Evolutionary conservation across 2,329 filamentous ascomycete genomes (phyloP).

Genomic region (Fusarium sp.): DNA sequence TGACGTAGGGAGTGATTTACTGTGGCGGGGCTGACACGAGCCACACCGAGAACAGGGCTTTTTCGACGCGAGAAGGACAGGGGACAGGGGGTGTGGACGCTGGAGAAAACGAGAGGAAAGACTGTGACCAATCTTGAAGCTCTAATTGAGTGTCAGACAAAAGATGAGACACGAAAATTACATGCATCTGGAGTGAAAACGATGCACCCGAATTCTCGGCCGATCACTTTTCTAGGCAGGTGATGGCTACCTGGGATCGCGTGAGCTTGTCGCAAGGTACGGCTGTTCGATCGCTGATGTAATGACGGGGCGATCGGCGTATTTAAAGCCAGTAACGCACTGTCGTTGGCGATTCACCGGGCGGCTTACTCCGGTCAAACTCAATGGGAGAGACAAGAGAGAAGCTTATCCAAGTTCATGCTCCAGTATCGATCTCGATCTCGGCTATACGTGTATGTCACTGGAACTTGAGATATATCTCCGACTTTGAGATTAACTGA

Average conservation of each 20-base stretch:
- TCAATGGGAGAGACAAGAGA: not conserved
- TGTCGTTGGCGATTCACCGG: not conserved
- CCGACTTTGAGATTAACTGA: not conserved
- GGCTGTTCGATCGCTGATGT: constrained; percentile 18
- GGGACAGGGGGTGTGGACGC: constrained; percentile 7
- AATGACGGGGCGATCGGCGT: not conserved
- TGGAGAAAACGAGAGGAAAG: not conserved
- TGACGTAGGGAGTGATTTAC: constrained; percentile 38
- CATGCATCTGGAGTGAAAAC: not conserved
- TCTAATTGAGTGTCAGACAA: not conserved
- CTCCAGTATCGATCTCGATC: constrained; percentile 5
- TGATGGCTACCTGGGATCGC: constrained; percentile 26
- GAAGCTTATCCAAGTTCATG: constrained; percentile 25
- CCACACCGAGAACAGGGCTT: constrained; percentile 35
- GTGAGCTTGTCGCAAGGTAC: constrained; percentile 28
- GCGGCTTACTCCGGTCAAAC: constrained; percentile 21
- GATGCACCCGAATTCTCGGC: constrained; percentile 19
- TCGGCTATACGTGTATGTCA: not conserved
- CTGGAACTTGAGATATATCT: not conserved
- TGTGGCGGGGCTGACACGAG: constrained; percentile 41
- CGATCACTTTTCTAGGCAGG: constrained; percentile 29
- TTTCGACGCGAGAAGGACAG: not conserved
- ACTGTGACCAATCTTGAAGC: not conserved
- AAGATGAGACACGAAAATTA: constrained; percentile 18
- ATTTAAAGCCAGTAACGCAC: not conserved